phyloP scores from a whole-genome alignment of 306 rosid genomes.

The Vigna radiata region DNA sequence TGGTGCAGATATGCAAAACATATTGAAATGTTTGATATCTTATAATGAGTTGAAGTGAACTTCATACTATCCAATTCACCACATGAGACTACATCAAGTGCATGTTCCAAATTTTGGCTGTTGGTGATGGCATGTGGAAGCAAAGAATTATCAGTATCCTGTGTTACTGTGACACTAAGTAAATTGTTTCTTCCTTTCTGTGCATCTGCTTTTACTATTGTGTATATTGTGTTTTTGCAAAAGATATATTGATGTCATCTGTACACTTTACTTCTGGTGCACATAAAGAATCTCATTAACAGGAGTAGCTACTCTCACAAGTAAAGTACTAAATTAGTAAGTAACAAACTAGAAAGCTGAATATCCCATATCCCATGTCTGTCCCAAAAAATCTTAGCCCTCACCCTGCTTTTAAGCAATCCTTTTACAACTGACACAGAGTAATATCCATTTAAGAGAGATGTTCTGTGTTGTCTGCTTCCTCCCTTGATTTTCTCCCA shows the following conservation, averaged over 20 bases:
- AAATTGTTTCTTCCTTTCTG: conserved; percentile 7
- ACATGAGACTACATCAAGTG: neutral
- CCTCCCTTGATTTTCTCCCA: conserved; percentile 44
- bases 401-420: conserved; percentile 39
- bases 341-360: conserved; percentile 38
- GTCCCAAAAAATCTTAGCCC: conserved; percentile 33
- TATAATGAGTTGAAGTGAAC: neutral
- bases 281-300: conserved; percentile 43
- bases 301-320: neutral
- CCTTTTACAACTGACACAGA: conserved; percentile 31
- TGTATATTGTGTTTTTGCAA: neutral
- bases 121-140: neutral
- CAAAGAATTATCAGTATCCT: neutral
- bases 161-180: neutral
- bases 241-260: conserved; percentile 23
- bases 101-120: neutral
- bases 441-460: conserved; percentile 39
- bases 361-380: conserved; percentile 24
- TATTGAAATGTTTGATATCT: neutral
- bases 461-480: conserved; percentile 33
- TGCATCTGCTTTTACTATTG: neutral
- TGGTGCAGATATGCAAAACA: neutral
- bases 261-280: conserved; percentile 23
- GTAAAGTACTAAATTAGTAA: conserved; percentile 24
- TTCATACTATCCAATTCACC: neutral